Base-by-base conservation (phyloP, 371 early-diverging fungal genomes). In the Mucor piriformis region DNA sequence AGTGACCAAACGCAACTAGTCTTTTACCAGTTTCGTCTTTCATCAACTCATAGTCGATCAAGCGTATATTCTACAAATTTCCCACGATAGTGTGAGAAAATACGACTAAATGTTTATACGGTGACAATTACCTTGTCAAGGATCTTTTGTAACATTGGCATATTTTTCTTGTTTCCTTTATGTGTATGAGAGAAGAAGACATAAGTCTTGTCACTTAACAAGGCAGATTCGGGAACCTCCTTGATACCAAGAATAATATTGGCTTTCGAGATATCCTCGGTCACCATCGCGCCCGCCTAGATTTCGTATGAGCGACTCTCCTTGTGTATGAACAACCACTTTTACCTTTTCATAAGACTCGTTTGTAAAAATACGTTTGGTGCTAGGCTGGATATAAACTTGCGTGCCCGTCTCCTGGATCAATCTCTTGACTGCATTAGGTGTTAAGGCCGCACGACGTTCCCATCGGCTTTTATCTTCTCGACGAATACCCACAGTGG, bases 391-490 rank as follows among this genome's bases (percentile, higher is more conserved):
- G 40, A 98, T 90, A 60, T 91, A 79, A 5, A 98, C 92, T 35
- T 69, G 72, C 20, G 90, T 86, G 8, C 94, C 92, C 20, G 90
- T 88, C 57, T 95, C 92, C 29, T 88, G 74, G 50, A 92, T 88
- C 55, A 98, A 76, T 35, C 76, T 69, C 54, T 86, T 81, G 55
- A 98, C 89, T n/a, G 85, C 84, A 11, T 77, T 77, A 16, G 95
- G 95, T 6, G 89, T 88, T 59, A 95, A 77, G 20, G 97, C 90
- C 16, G 90, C 90, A 8, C 98, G 83, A 6, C 98, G 83, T 69
- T 98, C 98, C 98, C 98, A 98, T 32, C 90, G 80, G 78, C 93
- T 95, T 79, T 98, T 98, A 79, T 91, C 92, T 77, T 98, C 98
- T 42, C 95, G 81, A 13, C 98, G 88, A 55, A 98, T 87, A 20